Conservation (phyloP, 73 alveolate species). For the Blepharisma japonicum region DNA sequence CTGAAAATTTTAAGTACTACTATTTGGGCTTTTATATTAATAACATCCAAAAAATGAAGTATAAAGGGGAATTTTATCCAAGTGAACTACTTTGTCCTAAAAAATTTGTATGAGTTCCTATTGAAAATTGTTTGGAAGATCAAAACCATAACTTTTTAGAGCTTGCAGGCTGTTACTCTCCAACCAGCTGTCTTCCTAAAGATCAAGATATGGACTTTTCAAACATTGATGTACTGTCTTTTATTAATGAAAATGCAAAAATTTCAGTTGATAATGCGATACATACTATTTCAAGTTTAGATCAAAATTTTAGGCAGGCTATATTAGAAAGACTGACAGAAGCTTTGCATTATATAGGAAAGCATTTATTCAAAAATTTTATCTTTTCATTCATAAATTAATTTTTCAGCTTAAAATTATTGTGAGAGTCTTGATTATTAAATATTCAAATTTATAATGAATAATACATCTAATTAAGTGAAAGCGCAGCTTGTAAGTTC, state of each 20-base stretch:
- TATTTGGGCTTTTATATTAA: constrained; percentile 80
- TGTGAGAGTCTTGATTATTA: too few relatives aligned
- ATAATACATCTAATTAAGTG: too few relatives aligned
- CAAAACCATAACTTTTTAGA: constrained; percentile 12
- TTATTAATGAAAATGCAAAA: background rate
- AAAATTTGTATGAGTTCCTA: constrained; percentile 65
- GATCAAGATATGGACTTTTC: constrained; percentile 14
- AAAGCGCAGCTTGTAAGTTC: too few relatives aligned
- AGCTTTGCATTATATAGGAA: too few relatives aligned
- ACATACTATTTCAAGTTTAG: too few relatives aligned
- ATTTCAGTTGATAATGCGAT: background rate
- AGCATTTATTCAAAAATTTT: too few relatives aligned
- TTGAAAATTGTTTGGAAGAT: constrained; percentile 42
- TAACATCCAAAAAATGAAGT: constrained; percentile 59
- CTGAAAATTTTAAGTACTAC: constrained; percentile 60
- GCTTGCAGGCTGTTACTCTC: background rate
- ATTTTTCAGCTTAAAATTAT: too few relatives aligned
- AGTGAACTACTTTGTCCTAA: constrained; percentile 70
- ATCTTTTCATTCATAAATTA: too few relatives aligned
- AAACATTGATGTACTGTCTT: background rate
- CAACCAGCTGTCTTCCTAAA: background rate
- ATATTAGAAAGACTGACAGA: too few relatives aligned
- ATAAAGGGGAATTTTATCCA: constrained; percentile 77
- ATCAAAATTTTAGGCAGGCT: too few relatives aligned
- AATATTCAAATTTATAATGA: too few relatives aligned